These are phyloP conservation scores for Pyronema omphalodes DNA, from an alignment of 495 filamentous ascomycete species.

Conservation along the genomic window DNA sequence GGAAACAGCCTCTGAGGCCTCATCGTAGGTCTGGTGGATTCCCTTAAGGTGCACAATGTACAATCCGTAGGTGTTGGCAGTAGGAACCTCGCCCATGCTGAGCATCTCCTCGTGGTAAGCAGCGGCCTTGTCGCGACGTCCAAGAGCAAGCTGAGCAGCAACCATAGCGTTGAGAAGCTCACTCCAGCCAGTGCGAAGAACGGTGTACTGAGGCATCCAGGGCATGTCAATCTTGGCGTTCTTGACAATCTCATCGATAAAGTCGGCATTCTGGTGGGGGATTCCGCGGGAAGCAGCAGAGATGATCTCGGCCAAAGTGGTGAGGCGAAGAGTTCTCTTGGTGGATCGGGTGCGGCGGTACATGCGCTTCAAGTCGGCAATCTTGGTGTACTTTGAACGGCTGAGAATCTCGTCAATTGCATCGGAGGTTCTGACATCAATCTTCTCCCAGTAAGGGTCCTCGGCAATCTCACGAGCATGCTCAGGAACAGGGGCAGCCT, in stretches of 20 bases:
- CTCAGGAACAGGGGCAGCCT: neutral
- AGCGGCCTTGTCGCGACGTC: slow-evolving; percentile 57
- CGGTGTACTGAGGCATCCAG: slow-evolving; percentile 55
- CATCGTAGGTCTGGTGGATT: slow-evolving; percentile 90
- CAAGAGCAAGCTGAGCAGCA: slow-evolving; percentile 70
- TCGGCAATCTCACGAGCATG: slow-evolving; percentile 26
- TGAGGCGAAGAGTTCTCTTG: slow-evolving; percentile 82
- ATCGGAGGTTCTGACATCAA: slow-evolving; percentile 79
- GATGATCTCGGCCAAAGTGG: slow-evolving; percentile 90
- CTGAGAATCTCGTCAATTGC: slow-evolving; percentile 79
- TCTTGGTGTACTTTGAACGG: slow-evolving; percentile 40
- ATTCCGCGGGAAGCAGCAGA: slow-evolving; percentile 68
- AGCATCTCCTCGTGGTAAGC: slow-evolving; percentile 80
- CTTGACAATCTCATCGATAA: slow-evolving; percentile 67
- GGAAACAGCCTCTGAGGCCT: slow-evolving; percentile 88
- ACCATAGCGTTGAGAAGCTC: slow-evolving; percentile 93
- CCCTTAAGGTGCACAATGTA: slow-evolving; percentile 98
- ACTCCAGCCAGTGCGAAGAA: slow-evolving; percentile 78
- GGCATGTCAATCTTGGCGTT: slow-evolving; percentile 82
- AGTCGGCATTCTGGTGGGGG: slow-evolving; percentile 39
- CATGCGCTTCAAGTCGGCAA: slow-evolving; percentile 62
- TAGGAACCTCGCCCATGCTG: slow-evolving; percentile 63
- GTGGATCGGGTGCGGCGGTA: slow-evolving; percentile 84
- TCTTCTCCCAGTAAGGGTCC: slow-evolving; percentile 76
- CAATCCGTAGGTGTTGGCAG: slow-evolving; percentile 91